A percentile compares a stretch with the other conserved stretches of the same genome.
phyloP scores from a whole-genome alignment of 805 yeast genomes.

The Wickerhamomyces rabaulensis region DNA sequence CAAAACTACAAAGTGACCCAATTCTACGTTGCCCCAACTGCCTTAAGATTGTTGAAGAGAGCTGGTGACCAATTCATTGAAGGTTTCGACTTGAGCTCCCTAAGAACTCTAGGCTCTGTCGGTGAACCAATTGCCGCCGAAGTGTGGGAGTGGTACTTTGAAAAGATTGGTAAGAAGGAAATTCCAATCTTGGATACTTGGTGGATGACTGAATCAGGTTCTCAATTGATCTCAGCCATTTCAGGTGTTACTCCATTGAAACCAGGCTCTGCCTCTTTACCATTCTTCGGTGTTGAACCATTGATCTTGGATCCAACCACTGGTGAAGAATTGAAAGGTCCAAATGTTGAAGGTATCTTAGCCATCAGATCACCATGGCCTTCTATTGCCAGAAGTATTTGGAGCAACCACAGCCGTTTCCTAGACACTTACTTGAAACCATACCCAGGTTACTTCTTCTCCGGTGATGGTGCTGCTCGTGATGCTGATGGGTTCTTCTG shows the following conservation, averaged over 20 bases:
- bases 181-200: constrained; percentile 75
- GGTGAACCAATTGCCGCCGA: constrained; percentile 87
- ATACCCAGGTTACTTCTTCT: constrained; percentile 76
- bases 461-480: constrained; percentile 89
- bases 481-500: constrained; percentile 81
- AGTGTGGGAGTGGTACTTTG: constrained; percentile 84
- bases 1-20: constrained; percentile 69
- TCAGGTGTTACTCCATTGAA: constrained; percentile 77
- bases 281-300: constrained; percentile 77
- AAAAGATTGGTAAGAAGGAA: constrained; percentile 61
- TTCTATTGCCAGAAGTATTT: constrained; percentile 77
- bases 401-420: constrained; percentile 69
- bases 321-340: constrained; percentile 64
- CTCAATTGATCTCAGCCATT: constrained; percentile 72
- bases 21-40: constrained; percentile 83
- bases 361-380: constrained; percentile 78
- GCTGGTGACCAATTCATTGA: constrained; percentile 63
- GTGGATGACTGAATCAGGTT: constrained; percentile 88
- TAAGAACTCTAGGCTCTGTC: constrained; percentile 74
- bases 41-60: constrained; percentile 68
- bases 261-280: constrained; percentile 82
- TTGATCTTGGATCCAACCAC: constrained; percentile 68
- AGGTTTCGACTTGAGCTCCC: constrained; percentile 54
- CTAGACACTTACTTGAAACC: constrained; percentile 80
- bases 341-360: constrained; percentile 76